Evolutionary conservation across 2,329 filamentous ascomycete species (phyloP), one percentile per base, ranked within the genome.

Genomic region (Pezicula carpinea): DNA sequence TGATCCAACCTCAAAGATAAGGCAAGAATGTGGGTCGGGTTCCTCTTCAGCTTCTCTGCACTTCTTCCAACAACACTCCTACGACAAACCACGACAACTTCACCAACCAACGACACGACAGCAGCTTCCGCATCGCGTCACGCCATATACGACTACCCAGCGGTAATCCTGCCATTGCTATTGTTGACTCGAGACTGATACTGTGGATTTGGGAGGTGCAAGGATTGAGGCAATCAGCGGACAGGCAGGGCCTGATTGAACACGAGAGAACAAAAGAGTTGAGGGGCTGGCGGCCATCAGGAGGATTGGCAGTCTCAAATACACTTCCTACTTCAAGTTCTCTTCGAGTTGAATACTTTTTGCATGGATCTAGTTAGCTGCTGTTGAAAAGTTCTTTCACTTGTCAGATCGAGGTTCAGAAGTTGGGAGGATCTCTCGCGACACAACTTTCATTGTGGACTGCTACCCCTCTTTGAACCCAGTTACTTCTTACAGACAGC

Each of bases 311-410:
- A 59, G 48, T 58, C 57, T 58, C 63, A 58, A 61, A 53, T 63
- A 62, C 64, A 65, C 60, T 65, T 29, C 26, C 26, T 58, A 59
- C 50, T 62, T 60, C 62, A 63, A 62, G 58, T 60, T 63, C 57
- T 60, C 53, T 52, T 54, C 54, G 53, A 60, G 59, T 59, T 61
- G 58, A 63, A 63, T 58, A 59, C 55, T 49, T 56, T 29, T 59
- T 64, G 58, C 58, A 60, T 64, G 61, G 62, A 59, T 56, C 55
- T 65, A 63, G 62, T 49, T 63, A 64, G 61, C 53, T 61, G 58
- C 53, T 54, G 53, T 59, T 64, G 57, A 63, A 58, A 54, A 56
- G 53, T 51, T 53, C 43, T 10, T 39, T 39, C 35, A 53, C 49
- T 49, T 56, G 50, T 57, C 50, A 44, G 44, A 47, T 48, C 52